A percentile compares a stretch with the other conserved stretches of the same genome.
phyloP scores from a whole-genome alignment of 192 early-diverging fungal species.

The Backusella australiensis region DNA sequence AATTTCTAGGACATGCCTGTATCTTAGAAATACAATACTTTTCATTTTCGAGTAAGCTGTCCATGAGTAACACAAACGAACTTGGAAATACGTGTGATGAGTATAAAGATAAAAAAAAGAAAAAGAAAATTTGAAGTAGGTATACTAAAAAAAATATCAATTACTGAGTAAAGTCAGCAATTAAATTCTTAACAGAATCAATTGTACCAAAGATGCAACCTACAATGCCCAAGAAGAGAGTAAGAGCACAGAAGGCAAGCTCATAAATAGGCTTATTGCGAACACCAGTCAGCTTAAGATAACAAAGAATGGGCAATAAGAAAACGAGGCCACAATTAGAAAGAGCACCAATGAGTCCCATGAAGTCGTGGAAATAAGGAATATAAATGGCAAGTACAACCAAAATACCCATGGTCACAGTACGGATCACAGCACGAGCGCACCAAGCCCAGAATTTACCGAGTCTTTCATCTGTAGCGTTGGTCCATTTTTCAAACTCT shows the following conservation, averaged over 20 bases:
- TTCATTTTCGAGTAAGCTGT: neutral
- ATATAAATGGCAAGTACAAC: slow-evolving; percentile 62
- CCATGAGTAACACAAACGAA: neutral
- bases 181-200: slow-evolving; percentile 59
- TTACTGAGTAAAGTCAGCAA: slow-evolving; percentile 13
- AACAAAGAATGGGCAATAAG: slow-evolving; percentile 78
- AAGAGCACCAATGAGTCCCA: slow-evolving; percentile 76
- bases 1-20: neutral
- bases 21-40: neutral
- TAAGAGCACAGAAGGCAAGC: slow-evolving; percentile 50
- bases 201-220: slow-evolving; percentile 64
- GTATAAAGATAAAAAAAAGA: neutral
- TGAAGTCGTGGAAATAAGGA: slow-evolving; percentile 78
- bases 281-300: slow-evolving; percentile 67
- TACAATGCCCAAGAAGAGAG: slow-evolving; percentile 59
- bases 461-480: slow-evolving; percentile 57
- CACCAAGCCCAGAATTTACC: slow-evolving; percentile 48
- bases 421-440: slow-evolving; percentile 56
- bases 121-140: neutral
- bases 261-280: slow-evolving; percentile 39
- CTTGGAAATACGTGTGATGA: neutral
- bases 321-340: slow-evolving; percentile 82
- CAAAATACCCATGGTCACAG: slow-evolving; percentile 51
- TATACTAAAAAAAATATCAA: neutral
- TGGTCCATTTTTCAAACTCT: slow-evolving; percentile 68